These are phyloP conservation scores for Pyronema domesticum DNA, from an alignment of 495 filamentous ascomycete genomes.

Conservation along the genomic window DNA sequence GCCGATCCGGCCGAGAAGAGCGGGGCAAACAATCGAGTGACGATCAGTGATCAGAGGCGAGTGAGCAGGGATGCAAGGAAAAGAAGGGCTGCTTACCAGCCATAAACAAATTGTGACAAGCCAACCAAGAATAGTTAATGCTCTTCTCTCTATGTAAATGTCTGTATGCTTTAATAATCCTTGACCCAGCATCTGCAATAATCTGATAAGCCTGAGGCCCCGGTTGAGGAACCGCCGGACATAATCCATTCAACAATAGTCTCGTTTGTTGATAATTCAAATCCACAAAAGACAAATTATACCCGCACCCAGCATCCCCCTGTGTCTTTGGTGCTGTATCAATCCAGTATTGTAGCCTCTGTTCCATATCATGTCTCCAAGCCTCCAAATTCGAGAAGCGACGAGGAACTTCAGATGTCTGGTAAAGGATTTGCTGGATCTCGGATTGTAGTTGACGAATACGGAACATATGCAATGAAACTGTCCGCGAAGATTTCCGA, in stretches of 20 bases:
- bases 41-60: background rate
- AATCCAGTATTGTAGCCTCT: slow-evolving; percentile 26
- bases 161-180: slow-evolving; percentile 35
- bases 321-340: slow-evolving; percentile 12
- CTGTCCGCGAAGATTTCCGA: slow-evolving; percentile 22
- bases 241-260: slow-evolving; percentile 35
- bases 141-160: slow-evolving; percentile 34
- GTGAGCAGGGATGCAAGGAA: background rate
- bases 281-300: slow-evolving; percentile 32
- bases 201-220: slow-evolving; percentile 30
- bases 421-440: slow-evolving; percentile 30
- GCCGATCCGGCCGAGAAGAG: too few species aligned
- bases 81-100: slow-evolving; percentile 25
- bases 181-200: slow-evolving; percentile 34
- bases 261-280: slow-evolving; percentile 37
- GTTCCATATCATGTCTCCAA: slow-evolving; percentile 34
- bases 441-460: slow-evolving; percentile 32
- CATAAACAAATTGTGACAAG: slow-evolving; percentile 36
- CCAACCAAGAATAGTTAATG: slow-evolving; percentile 39
- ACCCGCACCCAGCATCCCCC: slow-evolving; percentile 27
- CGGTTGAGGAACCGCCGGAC: slow-evolving; percentile 32
- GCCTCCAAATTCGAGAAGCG: slow-evolving; percentile 27
- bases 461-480: slow-evolving; percentile 33
- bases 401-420: slow-evolving; percentile 26
- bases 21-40: background rate